Percentiles rank a stretch among this genome's conserved stretches.
phyloP scores from a whole-genome alignment of 768 basidiomycete species.

The Hericium rajendrae region DNA sequence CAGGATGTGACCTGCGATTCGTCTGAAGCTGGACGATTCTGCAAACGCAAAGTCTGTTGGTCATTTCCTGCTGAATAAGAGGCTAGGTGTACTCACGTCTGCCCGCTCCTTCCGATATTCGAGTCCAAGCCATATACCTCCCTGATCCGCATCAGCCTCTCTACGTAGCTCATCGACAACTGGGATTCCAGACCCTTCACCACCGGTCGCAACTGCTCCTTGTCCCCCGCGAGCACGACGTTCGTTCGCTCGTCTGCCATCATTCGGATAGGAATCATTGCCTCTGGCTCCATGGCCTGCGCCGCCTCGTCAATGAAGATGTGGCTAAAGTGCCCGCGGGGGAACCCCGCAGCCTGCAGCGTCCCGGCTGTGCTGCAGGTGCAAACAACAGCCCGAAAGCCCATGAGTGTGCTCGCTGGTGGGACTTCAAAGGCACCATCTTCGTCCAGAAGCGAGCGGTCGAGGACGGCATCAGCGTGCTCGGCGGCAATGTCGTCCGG shows the following conservation, averaged over 20 bases:
- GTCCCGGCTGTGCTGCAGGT: constrained; percentile 48
- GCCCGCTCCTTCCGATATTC: constrained; percentile 8
- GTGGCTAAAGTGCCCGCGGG: constrained; percentile 46
- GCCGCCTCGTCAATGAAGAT: constrained; percentile 61
- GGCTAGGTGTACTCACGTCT: constrained; percentile 18
- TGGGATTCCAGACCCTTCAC: constrained; percentile 21
- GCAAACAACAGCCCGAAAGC: constrained; percentile 43
- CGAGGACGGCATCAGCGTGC: constrained; percentile 26
- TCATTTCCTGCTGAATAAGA: no score
- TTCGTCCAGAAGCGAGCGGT: constrained; percentile 30
- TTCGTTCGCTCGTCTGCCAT: constrained; percentile 25
- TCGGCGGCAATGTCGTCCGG: constrained; percentile 13
- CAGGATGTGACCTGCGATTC: constrained; percentile 16
- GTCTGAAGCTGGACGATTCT: constrained; percentile 10
- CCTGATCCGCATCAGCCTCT: constrained; percentile 24
- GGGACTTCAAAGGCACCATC: constrained; percentile 34
- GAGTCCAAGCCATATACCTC: constrained; percentile 18
- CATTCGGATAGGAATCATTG: constrained; percentile 33
- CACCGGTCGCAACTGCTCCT: constrained; percentile 29
- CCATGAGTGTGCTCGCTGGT: constrained; percentile 25
- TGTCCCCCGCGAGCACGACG: constrained; percentile 29
- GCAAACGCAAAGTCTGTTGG: constrained; percentile 12
- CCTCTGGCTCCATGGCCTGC: constrained; percentile 51
- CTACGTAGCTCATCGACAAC: constrained; percentile 25
- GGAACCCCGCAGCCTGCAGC: constrained; percentile 37